Evolutionary conservation across 176 grass and related monocot genomes (phyloP), one percentile per base, ranked within the genome.

Genomic region (Oryza brachyantha): DNA sequence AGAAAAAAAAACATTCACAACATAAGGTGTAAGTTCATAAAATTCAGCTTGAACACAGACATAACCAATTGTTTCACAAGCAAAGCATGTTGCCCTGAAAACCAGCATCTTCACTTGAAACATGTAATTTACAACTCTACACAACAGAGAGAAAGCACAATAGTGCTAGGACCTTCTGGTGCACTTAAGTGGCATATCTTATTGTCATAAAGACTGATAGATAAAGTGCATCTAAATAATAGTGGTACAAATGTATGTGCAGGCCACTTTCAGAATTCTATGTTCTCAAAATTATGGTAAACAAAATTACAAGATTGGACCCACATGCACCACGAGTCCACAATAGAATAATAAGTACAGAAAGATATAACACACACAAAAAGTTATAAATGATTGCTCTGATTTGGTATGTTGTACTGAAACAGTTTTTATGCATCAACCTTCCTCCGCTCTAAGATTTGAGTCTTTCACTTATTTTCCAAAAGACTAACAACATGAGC

Each of bases 341-440:
- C 8, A 19, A 62, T 39, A 78, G 7, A 16, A 10, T 1, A 78
- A 31, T 3, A 39, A 40, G 22, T 40, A 42, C 11, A 71, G 61
- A 40, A 39, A 17, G 52, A 48, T 16, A 78, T 17, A 84, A 21
- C 64, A 77, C 0, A 77, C n/a, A 71, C 24, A 24, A 29, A 63
- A 14, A 63, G 1, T 13, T 7, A 52, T 17, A 64, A 78, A 52
- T 12, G 4, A 12, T 61, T 6, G 14, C 48, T 13, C 21, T 50
- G 24, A 70, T 54, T 71, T 17, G 26, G 70, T 85, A 72, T 78
- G 59, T 29, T 72, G 57, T 11, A 16, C 40, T 21, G 62, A 68
- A 50, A 32, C 24, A 72, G 42, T 28, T 52, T 27, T 7, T 27
- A 70, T 13, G 13, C 38, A 13, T 70, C 22, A 62, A 68, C 5